Evolutionary conservation across 306 rosid species (phyloP).

Genomic region (Betula pendula): DNA sequence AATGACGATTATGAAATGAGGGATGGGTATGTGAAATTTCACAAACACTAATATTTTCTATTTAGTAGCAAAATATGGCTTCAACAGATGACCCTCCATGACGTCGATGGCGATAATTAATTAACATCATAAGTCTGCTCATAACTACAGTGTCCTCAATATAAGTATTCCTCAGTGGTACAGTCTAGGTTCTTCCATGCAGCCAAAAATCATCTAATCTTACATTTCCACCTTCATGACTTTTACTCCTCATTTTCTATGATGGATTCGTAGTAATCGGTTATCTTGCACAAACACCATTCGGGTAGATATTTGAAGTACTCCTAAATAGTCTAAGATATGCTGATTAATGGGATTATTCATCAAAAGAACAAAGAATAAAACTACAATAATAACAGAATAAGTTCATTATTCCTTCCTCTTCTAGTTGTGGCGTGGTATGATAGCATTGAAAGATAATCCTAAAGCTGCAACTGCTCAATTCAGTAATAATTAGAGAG

Average conservation of each 20-base stretch:
- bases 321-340: background rate
- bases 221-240: background rate
- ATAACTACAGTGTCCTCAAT: background rate
- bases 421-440: background rate
- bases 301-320: background rate
- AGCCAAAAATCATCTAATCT: conserved; percentile 5
- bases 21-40: background rate
- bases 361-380: background rate
- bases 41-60: background rate
- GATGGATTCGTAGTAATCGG: too few relatives aligned
- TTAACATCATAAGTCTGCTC: background rate
- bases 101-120: background rate
- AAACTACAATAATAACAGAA: background rate
- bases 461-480: conserved; percentile 1
- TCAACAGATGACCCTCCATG: background rate
- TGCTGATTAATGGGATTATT: background rate
- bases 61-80: background rate
- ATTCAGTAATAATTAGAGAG: background rate
- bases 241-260: background rate
- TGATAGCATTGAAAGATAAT: background rate
- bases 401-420: background rate
- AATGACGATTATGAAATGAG: background rate
- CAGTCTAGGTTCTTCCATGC: background rate
- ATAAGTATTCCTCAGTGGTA: background rate
- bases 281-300: too few relatives aligned